Evolutionary conservation across 805 yeast species (phyloP).

Genomic region (Candida anglica): DNA sequence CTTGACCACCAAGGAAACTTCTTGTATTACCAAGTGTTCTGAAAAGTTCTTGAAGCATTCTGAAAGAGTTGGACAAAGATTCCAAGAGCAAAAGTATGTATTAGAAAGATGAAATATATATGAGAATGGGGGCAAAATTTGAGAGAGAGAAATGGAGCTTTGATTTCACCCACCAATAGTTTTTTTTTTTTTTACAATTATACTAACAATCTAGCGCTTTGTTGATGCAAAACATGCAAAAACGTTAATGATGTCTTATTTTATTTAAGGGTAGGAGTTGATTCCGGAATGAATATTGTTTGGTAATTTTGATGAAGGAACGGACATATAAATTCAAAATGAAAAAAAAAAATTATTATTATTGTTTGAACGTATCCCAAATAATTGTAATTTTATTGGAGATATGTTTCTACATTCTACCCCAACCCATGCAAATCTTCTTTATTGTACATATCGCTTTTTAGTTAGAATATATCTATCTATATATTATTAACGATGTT

Average conservation of each 20-base stretch:
- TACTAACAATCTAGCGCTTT: conserved; percentile 46
- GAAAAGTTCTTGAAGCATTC: conserved; percentile 97
- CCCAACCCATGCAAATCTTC: not conserved
- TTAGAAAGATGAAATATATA: not conserved
- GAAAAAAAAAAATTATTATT: too few relatives aligned
- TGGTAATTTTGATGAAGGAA: too few relatives aligned
- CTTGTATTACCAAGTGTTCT: conserved; percentile 87
- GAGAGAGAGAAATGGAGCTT: not conserved
- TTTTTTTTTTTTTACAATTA: not conserved
- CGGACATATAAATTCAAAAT: too few relatives aligned
- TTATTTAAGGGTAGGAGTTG: not conserved
- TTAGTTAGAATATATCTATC: not conserved
- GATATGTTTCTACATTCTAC: too few relatives aligned
- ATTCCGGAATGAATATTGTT: too few relatives aligned
- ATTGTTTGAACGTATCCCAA: too few relatives aligned
- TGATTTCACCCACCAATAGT: not conserved
- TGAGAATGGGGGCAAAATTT: not conserved
- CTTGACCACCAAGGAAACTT: conserved; percentile 77
- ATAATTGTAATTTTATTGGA: too few relatives aligned
- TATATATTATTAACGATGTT: not conserved
- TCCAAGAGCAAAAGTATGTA: conserved; percentile 89
- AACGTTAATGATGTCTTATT: conserved; percentile 11
- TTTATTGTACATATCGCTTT: conserved; percentile 6
- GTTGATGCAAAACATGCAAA: conserved; percentile 64
- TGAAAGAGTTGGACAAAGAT: conserved; percentile 97